Base-by-base conservation (phyloP, 306 rosid species). In the Leucaena leucocephala region DNA sequence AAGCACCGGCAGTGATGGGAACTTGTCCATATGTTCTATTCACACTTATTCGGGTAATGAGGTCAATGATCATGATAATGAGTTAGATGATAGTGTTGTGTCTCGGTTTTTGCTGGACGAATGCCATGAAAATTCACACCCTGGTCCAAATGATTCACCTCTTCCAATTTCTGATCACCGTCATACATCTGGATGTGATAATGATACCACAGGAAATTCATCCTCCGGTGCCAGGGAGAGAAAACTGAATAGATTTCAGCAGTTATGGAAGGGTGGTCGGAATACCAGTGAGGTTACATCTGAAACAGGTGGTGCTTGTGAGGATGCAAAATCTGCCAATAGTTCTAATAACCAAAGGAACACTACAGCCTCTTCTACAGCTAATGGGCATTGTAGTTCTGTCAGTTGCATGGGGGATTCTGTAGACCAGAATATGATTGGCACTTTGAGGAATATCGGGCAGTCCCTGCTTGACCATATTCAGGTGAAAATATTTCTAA, bases 401-500 rank as follows among this genome's bases (percentile, higher is more conserved):
- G 82, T 73, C 58, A 81, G 85, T 72, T 50, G 76, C 76, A 87
- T 87, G 70, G 97, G 87, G 68, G 94, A 89, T n/a, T 79, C 87
- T 61, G 78, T 65, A 11, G 98, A 93, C 76, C 99, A 91, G 87
- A 86, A 88, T 78, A 72, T 81, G 82, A 85, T 83, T 76, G 86
- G 86, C 57, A 85, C 84, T 74, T 76, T 91, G 80, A 93, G 84
- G 90, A 91, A 93, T 89, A 82, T 93, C 50, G 99, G 98, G 70
- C 94, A 84, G 78, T 89, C 98, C 42, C 93, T 96, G 99, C 90
- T 91, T 55, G 99, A 93, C 74, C 96, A 95, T 67, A 91, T 95
- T 73, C 96, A 93, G 99, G 99, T 93, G 87, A 82, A 6, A 33
- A 54, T 78, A 52, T 72, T 68, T 72, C 84, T 58, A 9, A 65